phyloP scores from a whole-genome alignment of 1,284 basidiomycete genomes.

The Exobasidium rhododendri region DNA sequence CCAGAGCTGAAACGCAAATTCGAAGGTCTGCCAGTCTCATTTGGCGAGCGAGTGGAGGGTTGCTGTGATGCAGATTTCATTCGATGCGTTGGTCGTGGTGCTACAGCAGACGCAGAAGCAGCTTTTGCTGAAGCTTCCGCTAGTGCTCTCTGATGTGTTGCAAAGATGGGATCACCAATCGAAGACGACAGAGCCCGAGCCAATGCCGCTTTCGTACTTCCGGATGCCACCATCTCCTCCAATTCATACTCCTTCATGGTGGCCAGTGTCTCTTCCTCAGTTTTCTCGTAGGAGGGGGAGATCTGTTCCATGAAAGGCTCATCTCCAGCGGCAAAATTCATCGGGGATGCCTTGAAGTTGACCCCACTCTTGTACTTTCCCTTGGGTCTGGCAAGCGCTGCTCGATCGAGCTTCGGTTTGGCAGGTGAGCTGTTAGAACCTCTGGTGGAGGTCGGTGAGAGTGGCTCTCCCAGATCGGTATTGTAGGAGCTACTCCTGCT shows the following conservation, averaged over 20 bases:
- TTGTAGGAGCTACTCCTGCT: not conserved
- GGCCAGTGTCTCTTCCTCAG: not conserved
- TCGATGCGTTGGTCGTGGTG: not conserved
- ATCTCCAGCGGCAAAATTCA: conserved; percentile 19
- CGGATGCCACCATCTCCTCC: conserved; percentile 15
- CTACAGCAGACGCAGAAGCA: conserved; percentile 1
- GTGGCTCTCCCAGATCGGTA: not conserved
- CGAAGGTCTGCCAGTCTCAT: not conserved
- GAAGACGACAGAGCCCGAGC: conserved; percentile 20
- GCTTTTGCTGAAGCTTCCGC: conserved; percentile 7
- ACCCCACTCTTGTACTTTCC: conserved; percentile 40
- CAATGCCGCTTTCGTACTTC: conserved; percentile 38
- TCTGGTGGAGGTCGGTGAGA: not conserved
- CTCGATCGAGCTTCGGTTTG: conserved; percentile 21
- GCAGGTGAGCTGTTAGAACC: not conserved
- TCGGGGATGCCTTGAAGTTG: conserved; percentile 20
- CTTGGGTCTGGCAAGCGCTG: conserved; percentile 28
- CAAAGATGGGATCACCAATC: conserved; percentile 26
- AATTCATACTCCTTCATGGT: conserved; percentile 13
- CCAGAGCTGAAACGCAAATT: not conserved
- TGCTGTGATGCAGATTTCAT: not conserved
- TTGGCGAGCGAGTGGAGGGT: not conserved
- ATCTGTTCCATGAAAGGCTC: conserved; percentile 35
- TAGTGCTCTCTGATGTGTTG: conserved; percentile 5
- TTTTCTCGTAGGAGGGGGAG: conserved; percentile 11